Evolutionary conservation across 768 basidiomycete species (phyloP), one percentile per base, ranked within the genome.

Genomic region (Polyporus arcularius): DNA sequence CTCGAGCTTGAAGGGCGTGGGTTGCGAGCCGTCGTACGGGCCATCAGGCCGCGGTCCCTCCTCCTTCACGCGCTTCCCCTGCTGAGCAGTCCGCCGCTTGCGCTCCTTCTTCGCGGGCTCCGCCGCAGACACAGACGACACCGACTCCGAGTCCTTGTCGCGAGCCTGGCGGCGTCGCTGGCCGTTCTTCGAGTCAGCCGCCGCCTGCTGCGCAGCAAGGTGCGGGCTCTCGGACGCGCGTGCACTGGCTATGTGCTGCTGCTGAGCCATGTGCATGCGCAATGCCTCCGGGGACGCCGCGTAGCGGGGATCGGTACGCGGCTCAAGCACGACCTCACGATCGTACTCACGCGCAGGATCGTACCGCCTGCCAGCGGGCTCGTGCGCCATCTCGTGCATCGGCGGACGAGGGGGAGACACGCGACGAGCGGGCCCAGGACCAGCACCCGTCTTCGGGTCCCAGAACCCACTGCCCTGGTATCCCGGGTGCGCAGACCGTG

Each of bases 151-250:
- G 53, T 85, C 84, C 59, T 79, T 81, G 30, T 87, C 84, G 73
- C 81, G 85, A 32, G 65, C 63, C 40, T 73, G 71, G 40, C 81
- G 78, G 47, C 82, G 74, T 57, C 77, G 68, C 40, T 81, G 73
- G 16, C 50, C 31, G 30, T 80, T 79, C 69, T 84, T 84, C 32
- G 73, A 65, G 21, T 84, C 84, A 14, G 71, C 67, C n/a, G 70
- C 74, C 39, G 73, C 4, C 67, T 71, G 43, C 76, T 76, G 64
- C 35, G 67, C 58, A 30, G 57, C 39, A 4, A 70, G 61, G 30
- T 64, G 65, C 26, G 88, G 88, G 58, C 86, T 88, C 71, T 86
- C 87, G 0, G 88, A 88, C 50, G 78, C 74, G 31, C 84, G 83
- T 42, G 52, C 41, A 3, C 49, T 61, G 7, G 47, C 35, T n/a